phyloP scores from a whole-genome alignment of 331 rosid genomes.

The Erythrophleum ivorense region DNA sequence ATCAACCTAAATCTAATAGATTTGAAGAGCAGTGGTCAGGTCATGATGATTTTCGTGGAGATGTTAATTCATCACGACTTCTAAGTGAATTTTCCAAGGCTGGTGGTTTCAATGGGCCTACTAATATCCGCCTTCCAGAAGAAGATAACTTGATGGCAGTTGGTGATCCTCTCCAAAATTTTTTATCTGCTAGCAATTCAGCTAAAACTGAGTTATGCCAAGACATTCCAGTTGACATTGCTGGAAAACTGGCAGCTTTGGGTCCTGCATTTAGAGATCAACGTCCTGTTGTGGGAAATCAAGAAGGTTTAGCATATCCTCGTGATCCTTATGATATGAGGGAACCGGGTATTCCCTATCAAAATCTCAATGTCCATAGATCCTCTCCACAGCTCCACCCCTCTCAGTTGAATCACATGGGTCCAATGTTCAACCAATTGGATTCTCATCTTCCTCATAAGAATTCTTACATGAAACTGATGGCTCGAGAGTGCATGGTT shows the following conservation, averaged over 20 bases:
- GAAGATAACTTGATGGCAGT: conserved; percentile 75
- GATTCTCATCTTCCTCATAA: conserved; percentile 71
- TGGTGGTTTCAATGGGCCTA: conserved; percentile 61
- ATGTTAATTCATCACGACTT: conserved; percentile 55
- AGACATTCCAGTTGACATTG: conserved; percentile 61
- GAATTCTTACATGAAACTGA: conserved; percentile 63
- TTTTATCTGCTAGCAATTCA: conserved; percentile 58
- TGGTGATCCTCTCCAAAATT: conserved; percentile 62
- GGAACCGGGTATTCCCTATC: conserved; percentile 68
- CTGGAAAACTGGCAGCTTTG: conserved; percentile 69
- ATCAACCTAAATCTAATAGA: conserved; percentile 56
- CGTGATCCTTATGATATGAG: conserved; percentile 68
- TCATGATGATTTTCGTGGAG: conserved; percentile 61
- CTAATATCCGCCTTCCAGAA: conserved; percentile 66
- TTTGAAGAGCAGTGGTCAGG: conserved; percentile 66
- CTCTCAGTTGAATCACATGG: conserved; percentile 61
- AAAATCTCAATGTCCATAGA: conserved; percentile 65
- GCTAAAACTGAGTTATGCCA: conserved; percentile 60
- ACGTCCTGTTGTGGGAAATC: conserved; percentile 61
- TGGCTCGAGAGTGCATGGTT: conserved; percentile 64
- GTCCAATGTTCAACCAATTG: conserved; percentile 62
- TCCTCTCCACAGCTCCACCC: conserved; percentile 67
- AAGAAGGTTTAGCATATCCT: conserved; percentile 65
- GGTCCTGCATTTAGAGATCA: conserved; percentile 67
- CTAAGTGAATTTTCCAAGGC: conserved; percentile 54